Evolutionary conservation across 2,329 filamentous ascomycete genomes (phyloP), one percentile per base, ranked within the genome.

Genomic region (Exophiala spinifera): DNA sequence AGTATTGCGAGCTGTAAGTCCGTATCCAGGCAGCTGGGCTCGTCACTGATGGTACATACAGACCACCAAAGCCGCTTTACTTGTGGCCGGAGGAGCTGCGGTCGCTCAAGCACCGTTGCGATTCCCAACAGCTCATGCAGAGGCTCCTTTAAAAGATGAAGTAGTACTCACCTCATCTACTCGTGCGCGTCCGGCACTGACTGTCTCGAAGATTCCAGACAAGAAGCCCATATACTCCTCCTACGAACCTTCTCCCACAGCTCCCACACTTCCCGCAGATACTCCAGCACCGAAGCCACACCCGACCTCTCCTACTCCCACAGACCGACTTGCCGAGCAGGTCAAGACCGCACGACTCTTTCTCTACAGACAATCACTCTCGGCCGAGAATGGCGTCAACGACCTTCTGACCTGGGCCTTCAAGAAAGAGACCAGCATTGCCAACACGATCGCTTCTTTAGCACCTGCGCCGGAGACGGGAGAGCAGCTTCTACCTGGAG

Each of bases 401-500:
- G 73, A 79, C 64, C 80, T 87, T 64, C 86, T 96, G 75, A 87
- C 90, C 70, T 82, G 81, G 61, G 88, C 87, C 63, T 89, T 99
- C 68, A 75, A 85, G 69, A 84, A 95, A 62, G 94, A 99, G 79
- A 85, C 88, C 70, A 88, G 85, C 68, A 91, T 97, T 76, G 95
- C 92, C 65, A 83, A 81, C 72, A 97, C 94, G 57, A 74, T 99
- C 63, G 89, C 91, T 55, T 91, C 88, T 19, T 82, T 99, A 36
- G 94, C 91, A 17, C 94, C 94, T 25, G 79, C 91, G 34, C 86
- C 86, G 66, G 87, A 92, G 73, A 89, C 85, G 57, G 89, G 88
- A 70, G 94, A 99, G 79, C 85, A 85, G 69, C 81, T 99, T 53
- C 85, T 97, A 74, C 94, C 94, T 31, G 92, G 92, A 21, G 79